phyloP scores from a whole-genome alignment of 257 asterid species.

The Cruciata laevipes region DNA sequence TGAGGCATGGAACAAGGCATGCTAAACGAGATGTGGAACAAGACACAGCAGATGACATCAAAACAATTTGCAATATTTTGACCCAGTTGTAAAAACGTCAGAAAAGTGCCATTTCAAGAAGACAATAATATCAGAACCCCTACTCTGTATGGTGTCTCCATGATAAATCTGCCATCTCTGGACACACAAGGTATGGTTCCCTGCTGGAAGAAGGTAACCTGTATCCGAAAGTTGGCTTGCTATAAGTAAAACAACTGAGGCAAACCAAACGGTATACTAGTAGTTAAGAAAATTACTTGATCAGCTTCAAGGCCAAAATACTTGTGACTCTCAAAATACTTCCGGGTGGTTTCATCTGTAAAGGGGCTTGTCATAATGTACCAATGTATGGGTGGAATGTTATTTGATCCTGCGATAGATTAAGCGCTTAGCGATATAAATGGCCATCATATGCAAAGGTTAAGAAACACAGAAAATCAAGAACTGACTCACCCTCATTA shows the following conservation, averaged over 20 bases:
- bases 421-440: slow-evolving; percentile 9
- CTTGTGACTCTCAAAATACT: slow-evolving; percentile 76
- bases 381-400: slow-evolving; percentile 65
- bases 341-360: slow-evolving; percentile 82
- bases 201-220: slow-evolving; percentile 96
- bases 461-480: slow-evolving; percentile 2
- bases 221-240: slow-evolving; percentile 19
- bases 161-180: slow-evolving; percentile 80
- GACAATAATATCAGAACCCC: slow-evolving; percentile 25
- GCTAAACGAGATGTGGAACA: background rate
- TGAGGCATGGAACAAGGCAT: background rate
- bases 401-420: slow-evolving; percentile 45
- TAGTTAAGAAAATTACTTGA: slow-evolving; percentile 46
- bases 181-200: slow-evolving; percentile 95
- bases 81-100: background rate
- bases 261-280: background rate
- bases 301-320: slow-evolving; percentile 93
- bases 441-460: slow-evolving; percentile 15
- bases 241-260: slow-evolving; percentile 8
- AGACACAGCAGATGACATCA: background rate
- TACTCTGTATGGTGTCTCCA: slow-evolving; percentile 91
- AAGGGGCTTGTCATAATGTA: slow-evolving; percentile 99
- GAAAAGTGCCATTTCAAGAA: background rate
- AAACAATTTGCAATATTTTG: background rate
- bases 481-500: slow-evolving; percentile 56